These are phyloP conservation scores for Epichloe bromicola DNA, from an alignment of 2,329 filamentous ascomycete species.

Conservation along the genomic window DNA sequence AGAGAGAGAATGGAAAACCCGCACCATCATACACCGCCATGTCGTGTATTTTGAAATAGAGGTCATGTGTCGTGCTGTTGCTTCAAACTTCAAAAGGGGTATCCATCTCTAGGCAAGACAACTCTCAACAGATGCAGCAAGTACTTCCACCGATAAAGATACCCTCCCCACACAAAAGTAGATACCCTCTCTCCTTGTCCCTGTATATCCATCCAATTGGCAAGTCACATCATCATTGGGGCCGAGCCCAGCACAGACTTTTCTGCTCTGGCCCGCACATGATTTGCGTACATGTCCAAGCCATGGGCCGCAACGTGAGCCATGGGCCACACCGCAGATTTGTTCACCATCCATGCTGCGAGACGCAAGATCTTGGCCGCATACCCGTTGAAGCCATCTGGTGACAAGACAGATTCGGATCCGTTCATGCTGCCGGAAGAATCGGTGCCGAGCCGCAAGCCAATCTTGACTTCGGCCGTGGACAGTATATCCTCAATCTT, in stretches of 20 bases:
- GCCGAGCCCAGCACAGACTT: conserved; percentile 30
- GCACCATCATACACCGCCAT: too few species aligned
- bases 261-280: conserved; percentile 38
- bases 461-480: conserved; percentile 70
- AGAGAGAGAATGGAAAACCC: too few species aligned
- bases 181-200: not conserved
- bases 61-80: not conserved
- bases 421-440: conserved; percentile 33
- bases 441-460: conserved; percentile 16
- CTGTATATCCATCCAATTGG: not conserved
- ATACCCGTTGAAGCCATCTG: conserved; percentile 57
- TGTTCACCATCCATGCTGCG: conserved; percentile 76
- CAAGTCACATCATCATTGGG: not conserved
- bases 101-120: not conserved
- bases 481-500: conserved; percentile 72
- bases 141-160: not conserved
- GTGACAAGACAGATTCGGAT: conserved; percentile 38
- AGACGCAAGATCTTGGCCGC: conserved; percentile 74
- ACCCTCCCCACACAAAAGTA: not conserved
- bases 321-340: conserved; percentile 80
- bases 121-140: not conserved
- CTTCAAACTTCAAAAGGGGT: not conserved
- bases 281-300: conserved; percentile 40
- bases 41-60: too few species aligned
- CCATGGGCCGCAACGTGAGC: conserved; percentile 42